These are phyloP conservation scores for Orychophragmus violaceus DNA, from an alignment of 345 rosid species.

Conservation along the genomic window DNA sequence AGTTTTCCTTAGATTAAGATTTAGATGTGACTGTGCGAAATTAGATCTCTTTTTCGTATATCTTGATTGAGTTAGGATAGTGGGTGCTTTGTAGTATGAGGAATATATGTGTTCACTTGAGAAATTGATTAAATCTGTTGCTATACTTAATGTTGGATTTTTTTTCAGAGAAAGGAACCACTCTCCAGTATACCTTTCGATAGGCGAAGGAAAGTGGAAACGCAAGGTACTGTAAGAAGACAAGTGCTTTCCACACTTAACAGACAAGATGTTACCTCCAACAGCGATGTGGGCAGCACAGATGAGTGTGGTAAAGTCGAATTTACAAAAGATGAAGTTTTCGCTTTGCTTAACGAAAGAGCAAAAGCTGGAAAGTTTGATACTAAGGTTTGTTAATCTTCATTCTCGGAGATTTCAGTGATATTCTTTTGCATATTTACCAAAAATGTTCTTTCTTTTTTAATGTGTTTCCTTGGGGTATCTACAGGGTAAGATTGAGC, in stretches of 20 bases:
- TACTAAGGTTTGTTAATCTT: conserved; percentile 48
- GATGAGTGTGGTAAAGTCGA: conserved; percentile 45
- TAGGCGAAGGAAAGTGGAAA: conserved; percentile 50
- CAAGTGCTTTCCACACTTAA: conserved; percentile 50
- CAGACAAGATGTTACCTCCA: conserved; percentile 39
- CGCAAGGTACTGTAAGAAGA: conserved; percentile 40
- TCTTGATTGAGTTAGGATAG: too few species aligned
- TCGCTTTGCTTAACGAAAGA: conserved; percentile 66
- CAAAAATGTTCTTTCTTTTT: too few species aligned
- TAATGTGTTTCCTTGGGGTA: neutral
- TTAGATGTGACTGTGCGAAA: neutral
- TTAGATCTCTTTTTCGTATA: too few species aligned
- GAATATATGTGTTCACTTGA: neutral
- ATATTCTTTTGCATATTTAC: too few species aligned
- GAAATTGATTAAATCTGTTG: neutral
- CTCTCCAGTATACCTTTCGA: conserved; percentile 47
- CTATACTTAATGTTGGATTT: neutral
- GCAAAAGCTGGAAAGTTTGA: conserved; percentile 67
- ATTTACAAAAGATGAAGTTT: conserved; percentile 70
- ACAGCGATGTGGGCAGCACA: conserved; percentile 33
- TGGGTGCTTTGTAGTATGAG: too few species aligned
- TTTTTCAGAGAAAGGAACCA: conserved; percentile 48
- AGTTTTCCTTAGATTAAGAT: neutral
- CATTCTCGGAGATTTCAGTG: neutral
- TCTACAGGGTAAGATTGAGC: conserved; percentile 61